These are phyloP conservation scores for Hymenoscyphus salicellus DNA, from an alignment of 2,329 filamentous ascomycete genomes.

Conservation along the genomic window DNA sequence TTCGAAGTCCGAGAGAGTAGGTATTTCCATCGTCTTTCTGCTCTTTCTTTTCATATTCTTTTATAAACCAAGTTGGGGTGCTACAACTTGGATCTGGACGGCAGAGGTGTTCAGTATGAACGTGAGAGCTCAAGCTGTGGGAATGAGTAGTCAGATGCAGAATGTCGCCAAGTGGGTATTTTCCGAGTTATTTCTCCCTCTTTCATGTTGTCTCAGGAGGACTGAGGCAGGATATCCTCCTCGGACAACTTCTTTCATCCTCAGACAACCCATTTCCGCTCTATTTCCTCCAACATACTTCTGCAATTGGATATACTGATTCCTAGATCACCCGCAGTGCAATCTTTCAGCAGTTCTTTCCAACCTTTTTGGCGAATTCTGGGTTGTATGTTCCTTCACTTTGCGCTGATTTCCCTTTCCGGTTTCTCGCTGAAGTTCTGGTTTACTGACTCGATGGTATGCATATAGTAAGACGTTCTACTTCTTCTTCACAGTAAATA, in stretches of 20 bases:
- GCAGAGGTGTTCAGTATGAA: slow-evolving; percentile 68
- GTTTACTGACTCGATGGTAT: neutral
- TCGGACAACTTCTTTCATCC: no score
- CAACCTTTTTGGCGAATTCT: slow-evolving; percentile 58
- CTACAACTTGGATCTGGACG: slow-evolving; percentile 69
- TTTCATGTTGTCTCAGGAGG: neutral
- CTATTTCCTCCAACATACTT: no score
- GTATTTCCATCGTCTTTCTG: slow-evolving; percentile 64
- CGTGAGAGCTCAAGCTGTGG: slow-evolving; percentile 65
- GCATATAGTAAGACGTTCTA: slow-evolving; percentile 37
- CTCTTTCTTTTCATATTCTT: slow-evolving; percentile 65
- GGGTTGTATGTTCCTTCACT: slow-evolving; percentile 36
- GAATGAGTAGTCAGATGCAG: slow-evolving; percentile 58
- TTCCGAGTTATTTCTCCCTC: neutral
- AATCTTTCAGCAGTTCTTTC: slow-evolving; percentile 58
- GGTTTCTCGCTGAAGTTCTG: no score
- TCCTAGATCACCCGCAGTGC: no score
- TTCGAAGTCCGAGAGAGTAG: slow-evolving; percentile 56
- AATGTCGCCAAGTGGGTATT: slow-evolving; percentile 54
- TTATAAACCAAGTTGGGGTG: slow-evolving; percentile 70
- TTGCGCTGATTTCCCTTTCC: no score
- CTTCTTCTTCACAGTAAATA: slow-evolving; percentile 53
- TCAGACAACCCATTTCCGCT: no score
- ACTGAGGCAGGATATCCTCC: no score
- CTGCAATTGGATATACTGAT: no score